Evolutionary conservation across 768 basidiomycete genomes (phyloP).

Genomic region (Termitomyces sp.): DNA sequence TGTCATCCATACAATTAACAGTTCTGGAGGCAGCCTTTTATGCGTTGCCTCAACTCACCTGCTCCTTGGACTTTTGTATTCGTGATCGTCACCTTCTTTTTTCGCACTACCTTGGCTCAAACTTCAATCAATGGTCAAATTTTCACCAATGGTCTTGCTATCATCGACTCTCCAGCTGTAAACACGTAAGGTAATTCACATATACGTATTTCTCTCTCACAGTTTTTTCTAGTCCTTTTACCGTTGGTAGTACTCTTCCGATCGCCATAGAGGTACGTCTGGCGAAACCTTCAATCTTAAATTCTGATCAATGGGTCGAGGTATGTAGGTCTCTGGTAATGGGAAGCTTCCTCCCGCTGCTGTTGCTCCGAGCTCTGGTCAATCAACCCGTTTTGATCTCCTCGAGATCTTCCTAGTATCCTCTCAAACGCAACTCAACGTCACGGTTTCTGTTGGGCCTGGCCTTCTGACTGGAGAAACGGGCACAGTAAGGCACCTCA

Average conservation of each 20-base stretch:
- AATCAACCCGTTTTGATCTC: too few species aligned
- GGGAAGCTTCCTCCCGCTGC: conserved; percentile 35
- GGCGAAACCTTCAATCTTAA: background rate
- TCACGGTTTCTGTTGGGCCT: conserved; percentile 35
- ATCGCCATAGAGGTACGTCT: too few species aligned
- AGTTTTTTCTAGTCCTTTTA: conserved; percentile 21
- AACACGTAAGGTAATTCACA: conserved; percentile 21
- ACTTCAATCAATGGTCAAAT: too few species aligned
- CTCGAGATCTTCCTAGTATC: conserved; percentile 45
- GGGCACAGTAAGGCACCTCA: conserved; percentile 37
- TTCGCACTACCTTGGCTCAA: too few species aligned
- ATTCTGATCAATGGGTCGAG: too few species aligned
- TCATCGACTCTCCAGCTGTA: conserved; percentile 27
- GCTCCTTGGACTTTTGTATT: too few species aligned
- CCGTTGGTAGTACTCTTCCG: conserved; percentile 21
- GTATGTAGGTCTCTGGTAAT: too few species aligned
- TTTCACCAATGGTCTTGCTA: too few species aligned
- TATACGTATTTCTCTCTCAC: background rate
- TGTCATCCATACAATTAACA: too few species aligned
- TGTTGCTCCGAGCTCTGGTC: conserved; percentile 26
- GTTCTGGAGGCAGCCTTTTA: too few species aligned
- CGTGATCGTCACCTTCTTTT: too few species aligned
- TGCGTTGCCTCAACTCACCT: too few species aligned
- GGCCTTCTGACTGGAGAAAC: conserved; percentile 33
- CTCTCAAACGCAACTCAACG: conserved; percentile 31